These are phyloP conservation scores for Plenodomus tracheiphilus DNA, from an alignment of 2,329 filamentous ascomycete species.

Conservation along the genomic window DNA sequence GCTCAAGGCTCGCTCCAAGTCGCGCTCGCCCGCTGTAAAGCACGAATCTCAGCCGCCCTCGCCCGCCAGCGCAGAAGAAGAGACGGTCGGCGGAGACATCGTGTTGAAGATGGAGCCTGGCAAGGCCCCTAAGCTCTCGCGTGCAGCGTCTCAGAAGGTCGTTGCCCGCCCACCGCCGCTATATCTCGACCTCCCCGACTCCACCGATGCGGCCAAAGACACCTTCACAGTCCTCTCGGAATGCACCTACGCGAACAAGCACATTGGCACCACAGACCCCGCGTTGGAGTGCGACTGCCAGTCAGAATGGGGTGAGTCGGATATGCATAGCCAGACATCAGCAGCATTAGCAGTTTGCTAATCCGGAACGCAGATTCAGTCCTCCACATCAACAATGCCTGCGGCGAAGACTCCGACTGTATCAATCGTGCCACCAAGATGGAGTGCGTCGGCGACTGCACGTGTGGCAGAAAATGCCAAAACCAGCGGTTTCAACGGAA, in stretches of 20 bases:
- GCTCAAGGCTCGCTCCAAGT: constrained; percentile 33
- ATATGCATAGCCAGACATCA: constrained; percentile 8
- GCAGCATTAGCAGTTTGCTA: constrained; percentile 27
- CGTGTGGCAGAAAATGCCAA: constrained; percentile 84
- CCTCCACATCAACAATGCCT: constrained; percentile 72
- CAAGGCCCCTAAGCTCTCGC: constrained; percentile 71
- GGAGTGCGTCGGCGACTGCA: constrained; percentile 87
- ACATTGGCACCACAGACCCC: constrained; percentile 87
- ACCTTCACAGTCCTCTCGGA: constrained; percentile 81
- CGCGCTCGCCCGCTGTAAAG: constrained; percentile 39
- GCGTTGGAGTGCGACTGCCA: constrained; percentile 94
- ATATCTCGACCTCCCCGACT: constrained; percentile 76
- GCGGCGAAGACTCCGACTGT: constrained; percentile 94
- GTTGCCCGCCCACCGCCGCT: constrained; percentile 65
- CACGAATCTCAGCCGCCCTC: constrained; percentile 42
- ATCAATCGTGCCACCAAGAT: constrained; percentile 99
- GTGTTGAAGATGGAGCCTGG: constrained; percentile 63
- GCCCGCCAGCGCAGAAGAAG: constrained; percentile 50
- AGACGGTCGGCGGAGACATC: constrained; percentile 63
- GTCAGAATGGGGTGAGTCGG: constrained; percentile 86
- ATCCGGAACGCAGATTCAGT: constrained; percentile 51
- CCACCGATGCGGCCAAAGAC: constrained; percentile 72
- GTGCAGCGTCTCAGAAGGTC: constrained; percentile 73
- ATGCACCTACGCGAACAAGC: constrained; percentile 89
- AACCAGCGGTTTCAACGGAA: constrained; percentile 94